Conservation (phyloP, 2,329 filamentous ascomycete genomes). For the Hansfordia pulvinata region DNA sequence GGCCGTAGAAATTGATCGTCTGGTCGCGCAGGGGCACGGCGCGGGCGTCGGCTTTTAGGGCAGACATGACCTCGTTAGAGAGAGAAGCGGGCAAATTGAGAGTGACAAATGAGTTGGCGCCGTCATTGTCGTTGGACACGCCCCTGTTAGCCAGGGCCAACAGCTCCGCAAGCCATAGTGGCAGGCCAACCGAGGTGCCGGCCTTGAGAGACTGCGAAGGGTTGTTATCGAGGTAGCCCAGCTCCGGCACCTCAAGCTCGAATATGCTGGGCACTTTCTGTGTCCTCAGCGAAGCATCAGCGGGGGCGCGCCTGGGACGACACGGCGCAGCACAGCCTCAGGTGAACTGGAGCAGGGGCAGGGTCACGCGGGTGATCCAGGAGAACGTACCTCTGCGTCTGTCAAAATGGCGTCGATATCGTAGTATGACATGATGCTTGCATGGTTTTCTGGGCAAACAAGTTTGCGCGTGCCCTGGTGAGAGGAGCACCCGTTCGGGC, state of each 20-base stretch:
- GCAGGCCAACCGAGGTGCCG: constrained; percentile 69
- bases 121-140: constrained; percentile 18
- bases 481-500: too few species aligned
- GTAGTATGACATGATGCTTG: constrained; percentile 59
- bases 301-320: too few species aligned
- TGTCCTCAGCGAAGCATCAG: too few species aligned
- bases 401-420: constrained; percentile 75
- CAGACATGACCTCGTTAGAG: constrained; percentile 69
- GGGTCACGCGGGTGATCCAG: neutral
- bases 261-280: constrained; percentile 95
- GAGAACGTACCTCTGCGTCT: constrained; percentile 55
- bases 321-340: constrained; percentile 5
- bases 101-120: constrained; percentile 49
- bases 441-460: too few species aligned
- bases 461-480: too few species aligned
- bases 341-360: constrained; percentile 1
- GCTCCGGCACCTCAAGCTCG: constrained; percentile 72
- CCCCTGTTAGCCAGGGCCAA: constrained; percentile 54
- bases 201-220: constrained; percentile 57
- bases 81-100: constrained; percentile 73
- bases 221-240: constrained; percentile 84
- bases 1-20: constrained; percentile 75
- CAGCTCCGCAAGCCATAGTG: constrained; percentile 91
- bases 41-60: constrained; percentile 78
- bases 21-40: constrained; percentile 74